Evolutionary conservation across 1,284 basidiomycete species (phyloP).

Genomic region (Ceratorhiza oryzae-sativae): DNA sequence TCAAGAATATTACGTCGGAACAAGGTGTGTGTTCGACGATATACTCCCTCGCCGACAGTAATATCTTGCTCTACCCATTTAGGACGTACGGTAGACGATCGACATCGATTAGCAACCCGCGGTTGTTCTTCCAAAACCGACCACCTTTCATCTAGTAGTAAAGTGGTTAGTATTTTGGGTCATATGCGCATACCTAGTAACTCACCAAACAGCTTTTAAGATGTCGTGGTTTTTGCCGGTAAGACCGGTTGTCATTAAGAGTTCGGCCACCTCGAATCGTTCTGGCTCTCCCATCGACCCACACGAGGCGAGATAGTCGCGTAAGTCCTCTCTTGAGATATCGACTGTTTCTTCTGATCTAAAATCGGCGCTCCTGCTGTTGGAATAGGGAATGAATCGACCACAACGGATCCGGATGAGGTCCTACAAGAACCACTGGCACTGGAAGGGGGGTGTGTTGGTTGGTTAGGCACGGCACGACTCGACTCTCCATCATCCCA

Average conservation of each 20-base stretch:
- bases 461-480: background rate
- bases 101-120: background rate
- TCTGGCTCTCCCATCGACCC: conserved; percentile 14
- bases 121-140: background rate
- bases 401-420: background rate
- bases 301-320: conserved; percentile 6
- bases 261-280: conserved; percentile 12
- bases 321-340: conserved; percentile 5
- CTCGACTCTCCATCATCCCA: background rate
- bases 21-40: background rate
- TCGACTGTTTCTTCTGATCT: background rate
- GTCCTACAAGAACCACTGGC: background rate
- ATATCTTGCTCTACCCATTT: background rate
- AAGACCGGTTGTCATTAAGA: conserved; percentile 23
- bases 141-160: background rate
- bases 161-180: background rate
- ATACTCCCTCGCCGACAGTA: background rate
- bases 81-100: conserved; percentile 1
- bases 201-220: conserved; percentile 17
- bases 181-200: background rate
- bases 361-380: conserved; percentile 11
- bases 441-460: background rate
- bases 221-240: background rate
- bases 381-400: conserved; percentile 3
- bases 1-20: conserved; percentile 13